These are phyloP conservation scores for Taphrina betulina DNA, from an alignment of 1,139 yeast species.

Conservation along the genomic window DNA sequence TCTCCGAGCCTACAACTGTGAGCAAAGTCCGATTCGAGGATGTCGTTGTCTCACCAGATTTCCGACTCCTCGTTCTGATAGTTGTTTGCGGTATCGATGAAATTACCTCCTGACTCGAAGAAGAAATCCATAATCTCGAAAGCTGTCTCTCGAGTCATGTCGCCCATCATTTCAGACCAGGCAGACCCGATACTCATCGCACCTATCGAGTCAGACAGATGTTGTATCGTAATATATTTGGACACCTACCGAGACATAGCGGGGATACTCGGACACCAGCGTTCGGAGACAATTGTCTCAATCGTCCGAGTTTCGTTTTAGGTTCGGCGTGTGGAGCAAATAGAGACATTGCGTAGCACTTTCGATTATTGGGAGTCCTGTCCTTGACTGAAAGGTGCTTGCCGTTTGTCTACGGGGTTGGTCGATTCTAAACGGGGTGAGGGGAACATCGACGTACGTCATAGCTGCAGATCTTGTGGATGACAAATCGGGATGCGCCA, in stretches of 20 bases:
- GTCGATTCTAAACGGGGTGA: too few relatives aligned
- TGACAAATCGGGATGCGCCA: too few relatives aligned
- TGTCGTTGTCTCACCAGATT: constrained; percentile 9
- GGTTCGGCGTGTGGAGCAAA: constrained; percentile 38
- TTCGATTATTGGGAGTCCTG: too few relatives aligned
- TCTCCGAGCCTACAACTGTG: constrained; percentile 40
- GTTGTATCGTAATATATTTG: too few relatives aligned
- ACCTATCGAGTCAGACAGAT: too few relatives aligned
- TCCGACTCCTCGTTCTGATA: constrained; percentile 40
- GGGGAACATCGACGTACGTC: too few relatives aligned
- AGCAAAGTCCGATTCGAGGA: too few relatives aligned
- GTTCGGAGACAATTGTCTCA: constrained; percentile 38
- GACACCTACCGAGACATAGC: too few relatives aligned
- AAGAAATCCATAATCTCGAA: constrained; percentile 40
- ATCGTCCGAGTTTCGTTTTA: constrained; percentile 37
- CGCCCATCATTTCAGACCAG: constrained; percentile 39
- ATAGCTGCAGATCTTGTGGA: too few relatives aligned
- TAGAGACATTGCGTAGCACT: constrained; percentile 12
- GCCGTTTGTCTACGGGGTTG: too few relatives aligned
- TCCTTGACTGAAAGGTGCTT: too few relatives aligned
- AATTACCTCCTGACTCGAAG: constrained; percentile 40
- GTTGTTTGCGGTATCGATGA: constrained; percentile 41
- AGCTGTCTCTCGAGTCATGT: constrained; percentile 37
- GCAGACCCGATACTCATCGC: constrained; percentile 41
- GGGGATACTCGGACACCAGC: constrained; percentile 42